phyloP scores from a whole-genome alignment of 257 asterid species.

The Solanum acaule region DNA sequence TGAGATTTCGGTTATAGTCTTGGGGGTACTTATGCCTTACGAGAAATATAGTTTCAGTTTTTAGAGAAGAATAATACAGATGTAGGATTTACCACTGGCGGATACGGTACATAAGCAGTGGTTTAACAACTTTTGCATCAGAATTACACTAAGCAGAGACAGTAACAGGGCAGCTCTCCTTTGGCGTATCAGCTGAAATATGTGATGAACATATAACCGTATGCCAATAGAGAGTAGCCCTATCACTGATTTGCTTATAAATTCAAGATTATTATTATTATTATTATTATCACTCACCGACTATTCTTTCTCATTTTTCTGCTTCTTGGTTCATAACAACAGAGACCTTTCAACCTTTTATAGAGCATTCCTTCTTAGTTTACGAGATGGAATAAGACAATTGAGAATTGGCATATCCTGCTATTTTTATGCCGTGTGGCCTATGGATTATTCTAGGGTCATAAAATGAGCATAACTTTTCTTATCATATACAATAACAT shows the following conservation, averaged over 20 bases:
- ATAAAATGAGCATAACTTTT: background rate
- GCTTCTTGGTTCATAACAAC: background rate
- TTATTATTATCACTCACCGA: background rate
- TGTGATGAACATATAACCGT: background rate
- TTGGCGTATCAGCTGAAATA: constrained; percentile 28
- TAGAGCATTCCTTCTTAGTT: background rate
- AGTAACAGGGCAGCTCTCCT: constrained; percentile 41
- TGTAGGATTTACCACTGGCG: too few species aligned
- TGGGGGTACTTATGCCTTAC: too few species aligned
- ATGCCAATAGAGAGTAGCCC: constrained; percentile 50
- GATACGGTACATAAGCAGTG: too few species aligned
- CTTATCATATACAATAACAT: background rate
- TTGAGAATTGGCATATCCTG: background rate
- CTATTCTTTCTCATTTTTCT: background rate
- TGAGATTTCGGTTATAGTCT: too few species aligned
- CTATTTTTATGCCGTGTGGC: background rate
- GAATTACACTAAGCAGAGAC: too few species aligned
- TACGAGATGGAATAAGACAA: background rate
- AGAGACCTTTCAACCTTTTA: background rate
- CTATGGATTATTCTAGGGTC: background rate
- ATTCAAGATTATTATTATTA: background rate
- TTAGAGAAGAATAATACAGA: too few species aligned
- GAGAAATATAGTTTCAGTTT: too few species aligned
- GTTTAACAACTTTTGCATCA: too few species aligned
- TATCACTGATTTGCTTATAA: constrained; percentile 27